Percentiles rank a stretch among this genome's conserved stretches.
Conservation (phyloP, 805 yeast species). For the Teunomyces funiuensis region DNA sequence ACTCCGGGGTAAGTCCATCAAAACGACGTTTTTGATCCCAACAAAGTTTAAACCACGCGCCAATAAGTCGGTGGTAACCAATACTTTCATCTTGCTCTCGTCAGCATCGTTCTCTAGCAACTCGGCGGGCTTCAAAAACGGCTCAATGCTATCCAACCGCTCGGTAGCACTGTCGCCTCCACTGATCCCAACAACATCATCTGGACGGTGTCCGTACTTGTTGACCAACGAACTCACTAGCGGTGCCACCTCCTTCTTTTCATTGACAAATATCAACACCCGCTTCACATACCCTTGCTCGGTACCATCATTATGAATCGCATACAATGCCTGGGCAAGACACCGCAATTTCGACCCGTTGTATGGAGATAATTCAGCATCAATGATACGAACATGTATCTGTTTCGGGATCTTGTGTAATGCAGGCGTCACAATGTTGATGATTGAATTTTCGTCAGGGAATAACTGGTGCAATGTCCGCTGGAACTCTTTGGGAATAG, state of each 20-base stretch:
- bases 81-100: constrained; percentile 52
- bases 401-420: constrained; percentile 82
- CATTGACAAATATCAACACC: constrained; percentile 81
- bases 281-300: constrained; percentile 77
- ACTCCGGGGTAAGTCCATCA: constrained; percentile 82
- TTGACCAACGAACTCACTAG: constrained; percentile 54
- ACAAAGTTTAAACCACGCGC: constrained; percentile 89
- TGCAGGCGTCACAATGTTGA: constrained; percentile 72
- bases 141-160: constrained; percentile 54
- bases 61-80: constrained; percentile 84
- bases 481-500: constrained; percentile 79
- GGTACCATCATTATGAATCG: constrained; percentile 79
- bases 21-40: constrained; percentile 74
- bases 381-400: constrained; percentile 70
- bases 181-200: constrained; percentile 61
- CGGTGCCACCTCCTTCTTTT: constrained; percentile 58
- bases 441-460: constrained; percentile 52
- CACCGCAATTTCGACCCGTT: constrained; percentile 83
- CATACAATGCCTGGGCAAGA: constrained; percentile 82
- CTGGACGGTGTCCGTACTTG: constrained; percentile 33
- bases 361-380: constrained; percentile 76
- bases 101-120: constrained; percentile 31
- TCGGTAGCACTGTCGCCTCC: constrained; percentile 64
- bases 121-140: constrained; percentile 65
- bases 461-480: constrained; percentile 57